Conservation (phyloP, 1,139 yeast species). For the Magnusiomyces tetraspermus region DNA sequence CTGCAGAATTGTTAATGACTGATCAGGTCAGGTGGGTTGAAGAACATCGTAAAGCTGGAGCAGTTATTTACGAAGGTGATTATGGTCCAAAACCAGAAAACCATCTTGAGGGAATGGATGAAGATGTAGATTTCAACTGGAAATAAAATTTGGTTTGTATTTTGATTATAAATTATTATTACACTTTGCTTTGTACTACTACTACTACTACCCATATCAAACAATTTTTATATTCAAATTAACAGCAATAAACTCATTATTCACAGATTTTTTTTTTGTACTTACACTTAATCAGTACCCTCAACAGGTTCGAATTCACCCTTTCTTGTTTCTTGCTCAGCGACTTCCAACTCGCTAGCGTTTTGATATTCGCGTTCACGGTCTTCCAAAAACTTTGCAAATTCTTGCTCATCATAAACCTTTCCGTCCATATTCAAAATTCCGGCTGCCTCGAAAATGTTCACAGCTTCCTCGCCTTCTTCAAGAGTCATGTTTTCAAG, state of each 20-base stretch:
- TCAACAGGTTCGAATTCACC: too few relatives aligned
- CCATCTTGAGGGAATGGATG: slow-evolving; percentile 12
- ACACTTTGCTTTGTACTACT: too few relatives aligned
- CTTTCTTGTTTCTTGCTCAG: neutral
- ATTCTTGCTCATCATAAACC: slow-evolving; percentile 1
- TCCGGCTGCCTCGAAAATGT: slow-evolving; percentile 67
- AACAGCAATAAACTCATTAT: too few relatives aligned
- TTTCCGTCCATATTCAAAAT: slow-evolving; percentile 46
- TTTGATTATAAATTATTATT: too few relatives aligned
- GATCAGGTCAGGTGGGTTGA: slow-evolving; percentile 76
- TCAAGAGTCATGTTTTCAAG: slow-evolving; percentile 67
- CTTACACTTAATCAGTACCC: neutral
- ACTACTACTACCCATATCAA: too few relatives aligned
- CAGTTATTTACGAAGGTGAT: slow-evolving; percentile 93
- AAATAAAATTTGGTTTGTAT: too few relatives aligned
- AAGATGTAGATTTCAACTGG: too few relatives aligned
- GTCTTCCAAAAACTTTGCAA: neutral
- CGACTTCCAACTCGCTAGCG: neutral
- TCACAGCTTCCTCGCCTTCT: slow-evolving; percentile 73
- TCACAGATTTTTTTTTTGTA: too few relatives aligned
- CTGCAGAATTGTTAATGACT: slow-evolving; percentile 54
- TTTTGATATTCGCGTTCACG: neutral
- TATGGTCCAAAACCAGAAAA: slow-evolving; percentile 64
- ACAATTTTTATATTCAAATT: too few relatives aligned
- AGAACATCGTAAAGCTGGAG: slow-evolving; percentile 80